These are phyloP conservation scores for Xylariales sp. DNA, from an alignment of 2,329 filamentous ascomycete species.

Conservation along the genomic window DNA sequence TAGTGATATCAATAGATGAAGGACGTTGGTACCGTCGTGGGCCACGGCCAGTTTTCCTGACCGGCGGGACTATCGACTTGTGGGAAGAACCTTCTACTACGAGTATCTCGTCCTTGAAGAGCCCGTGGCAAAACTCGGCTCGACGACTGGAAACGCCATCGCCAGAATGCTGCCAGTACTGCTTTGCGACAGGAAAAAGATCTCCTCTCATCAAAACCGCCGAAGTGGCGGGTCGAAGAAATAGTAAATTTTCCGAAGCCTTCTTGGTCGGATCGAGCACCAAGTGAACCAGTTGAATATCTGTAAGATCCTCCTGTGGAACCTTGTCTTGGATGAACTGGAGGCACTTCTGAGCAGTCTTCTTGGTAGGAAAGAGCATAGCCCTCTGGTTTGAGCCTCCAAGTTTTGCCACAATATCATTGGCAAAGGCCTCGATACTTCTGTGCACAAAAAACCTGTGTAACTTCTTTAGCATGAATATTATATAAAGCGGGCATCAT, in stretches of 20 bases:
- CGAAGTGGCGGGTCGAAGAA: constrained; percentile 57
- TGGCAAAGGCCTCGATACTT: constrained; percentile 69
- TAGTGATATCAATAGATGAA: constrained; percentile 33
- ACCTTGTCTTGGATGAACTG: constrained; percentile 65
- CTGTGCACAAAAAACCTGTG: constrained; percentile 89
- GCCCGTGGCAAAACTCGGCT: constrained; percentile 79
- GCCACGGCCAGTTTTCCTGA: constrained; percentile 54
- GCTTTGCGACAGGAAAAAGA: constrained; percentile 71
- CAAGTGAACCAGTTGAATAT: constrained; percentile 57
- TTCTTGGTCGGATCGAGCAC: constrained; percentile 54
- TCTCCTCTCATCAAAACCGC: constrained; percentile 68
- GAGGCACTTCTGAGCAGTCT: constrained; percentile 66
- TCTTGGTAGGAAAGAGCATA: constrained; percentile 76
- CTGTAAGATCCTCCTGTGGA: constrained; percentile 42
- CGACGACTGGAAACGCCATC: constrained; percentile 88
- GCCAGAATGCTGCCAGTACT: constrained; percentile 96
- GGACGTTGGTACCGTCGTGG: constrained; percentile 74
- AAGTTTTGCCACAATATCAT: constrained; percentile 61
- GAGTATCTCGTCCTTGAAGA: constrained; percentile 66
- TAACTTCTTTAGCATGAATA: background rate
- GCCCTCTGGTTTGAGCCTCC: constrained; percentile 61
- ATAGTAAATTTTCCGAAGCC: constrained; percentile 45
- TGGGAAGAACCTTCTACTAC: constrained; percentile 21
- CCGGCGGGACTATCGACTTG: constrained; percentile 19
- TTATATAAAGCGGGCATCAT: no score